These are phyloP conservation scores for Penicillium atrosanguineum DNA, from an alignment of 495 filamentous ascomycete genomes.

Conservation along the genomic window DNA sequence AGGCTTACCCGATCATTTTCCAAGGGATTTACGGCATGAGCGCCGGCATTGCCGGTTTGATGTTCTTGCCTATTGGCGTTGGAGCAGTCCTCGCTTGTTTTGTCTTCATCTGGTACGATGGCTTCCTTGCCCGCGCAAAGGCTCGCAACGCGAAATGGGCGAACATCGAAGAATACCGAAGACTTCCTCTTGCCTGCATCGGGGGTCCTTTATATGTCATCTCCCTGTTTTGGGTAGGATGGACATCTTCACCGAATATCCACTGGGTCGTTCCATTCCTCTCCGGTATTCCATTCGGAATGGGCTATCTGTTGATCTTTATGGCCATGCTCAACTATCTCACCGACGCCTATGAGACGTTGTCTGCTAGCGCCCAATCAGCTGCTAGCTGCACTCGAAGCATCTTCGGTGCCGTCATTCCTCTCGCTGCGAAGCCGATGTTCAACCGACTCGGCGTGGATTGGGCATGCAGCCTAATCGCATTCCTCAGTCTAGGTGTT, in stretches of 20 bases:
- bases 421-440: slow-evolving; percentile 41
- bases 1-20: slow-evolving; percentile 67
- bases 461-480: slow-evolving; percentile 44
- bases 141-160: slow-evolving; percentile 35
- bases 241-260: slow-evolving; percentile 35
- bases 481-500: slow-evolving; percentile 36
- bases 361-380: slow-evolving; percentile 42
- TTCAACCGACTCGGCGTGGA: slow-evolving; percentile 39
- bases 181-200: slow-evolving; percentile 40
- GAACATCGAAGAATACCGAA: slow-evolving; percentile 37
- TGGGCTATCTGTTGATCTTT: slow-evolving; percentile 43
- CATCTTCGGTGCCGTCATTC: slow-evolving; percentile 39
- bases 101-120: slow-evolving; percentile 41
- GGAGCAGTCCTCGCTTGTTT: slow-evolving; percentile 31
- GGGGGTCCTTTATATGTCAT: slow-evolving; percentile 40
- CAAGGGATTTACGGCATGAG: slow-evolving; percentile 43
- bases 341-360: slow-evolving; percentile 43
- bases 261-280: slow-evolving; percentile 42
- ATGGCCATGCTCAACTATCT: slow-evolving; percentile 49
- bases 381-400: slow-evolving; percentile 41
- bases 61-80: slow-evolving; percentile 36
- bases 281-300: slow-evolving; percentile 38
- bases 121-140: slow-evolving; percentile 34
- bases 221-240: slow-evolving; percentile 40
- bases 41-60: slow-evolving; percentile 31